Base-by-base conservation (phyloP, 768 basidiomycete species). In the Serendipita sp. region DNA sequence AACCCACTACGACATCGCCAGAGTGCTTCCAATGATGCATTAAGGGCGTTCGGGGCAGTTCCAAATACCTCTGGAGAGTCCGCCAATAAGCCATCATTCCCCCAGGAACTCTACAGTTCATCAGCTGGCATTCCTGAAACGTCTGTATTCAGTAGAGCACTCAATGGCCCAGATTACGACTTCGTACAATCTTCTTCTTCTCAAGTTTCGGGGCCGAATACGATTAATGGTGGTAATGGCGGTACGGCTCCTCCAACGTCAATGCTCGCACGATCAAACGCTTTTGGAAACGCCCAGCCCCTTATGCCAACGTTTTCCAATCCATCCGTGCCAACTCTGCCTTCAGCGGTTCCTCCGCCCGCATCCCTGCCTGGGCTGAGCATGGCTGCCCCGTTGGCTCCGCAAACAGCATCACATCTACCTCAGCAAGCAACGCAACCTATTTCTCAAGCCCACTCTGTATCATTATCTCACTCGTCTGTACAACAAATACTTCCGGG, bases 21-120 rank as follows among this genome's bases (percentile, higher is more conserved):
- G 28, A 60, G 56, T 35, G 28, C 56, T 4, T 60, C 56, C 4
- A 60, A 60, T 36, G 56, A 60, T 32, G 56, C 56, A 28, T 30
- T 60, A n/a, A 28, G 56, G 18, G 56, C 56, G 1, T 60, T 60
- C 35, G 56, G 56, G 4, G 36, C 28, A 32, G n/a, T 60, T n/a
- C 28, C 28, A 32, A 38, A 18, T 38, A 23, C 34, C 8, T 30
- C 35, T 8, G 34, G n/a, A 10, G 56, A 60, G 16, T 10, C 56
- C 4, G 2, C 8, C 11, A n/a, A 23, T 10, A 60, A 23, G 36
- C 56, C 23, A 10, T 38, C 56, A 1, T 60, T 60, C 35, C 56
- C 56, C 34, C 56, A 60, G 28, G 56, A 60, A 60, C 34, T 60
- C 8, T 60, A 60, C 56, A 60, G 56, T 35, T 60, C 56, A 11